These are phyloP conservation scores for Nakataea oryzae DNA, from an alignment of 2,329 filamentous ascomycete species.

Conservation along the genomic window DNA sequence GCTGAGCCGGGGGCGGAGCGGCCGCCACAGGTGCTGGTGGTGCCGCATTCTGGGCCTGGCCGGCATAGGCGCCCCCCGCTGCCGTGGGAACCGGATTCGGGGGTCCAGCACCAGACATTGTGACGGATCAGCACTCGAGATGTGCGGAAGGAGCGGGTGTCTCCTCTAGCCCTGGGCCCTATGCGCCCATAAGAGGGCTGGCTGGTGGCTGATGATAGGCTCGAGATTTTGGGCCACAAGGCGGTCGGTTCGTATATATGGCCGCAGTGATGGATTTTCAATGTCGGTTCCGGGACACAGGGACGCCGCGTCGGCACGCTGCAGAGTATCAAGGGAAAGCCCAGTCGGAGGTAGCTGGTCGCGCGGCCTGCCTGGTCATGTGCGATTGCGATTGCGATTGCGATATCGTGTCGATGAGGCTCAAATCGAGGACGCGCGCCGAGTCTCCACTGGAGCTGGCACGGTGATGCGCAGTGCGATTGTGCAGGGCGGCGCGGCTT, in stretches of 20 bases:
- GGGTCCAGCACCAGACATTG: neutral
- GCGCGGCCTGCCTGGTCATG: neutral
- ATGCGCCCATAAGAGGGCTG: neutral
- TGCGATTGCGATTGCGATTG: neutral
- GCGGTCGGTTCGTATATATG: neutral
- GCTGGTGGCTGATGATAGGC: too few relatives aligned
- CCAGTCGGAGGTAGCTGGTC: neutral
- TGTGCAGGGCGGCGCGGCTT: neutral
- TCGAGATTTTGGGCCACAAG: neutral
- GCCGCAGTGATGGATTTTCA: neutral
- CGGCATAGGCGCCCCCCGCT: conserved; percentile 15
- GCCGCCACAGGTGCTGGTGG: conserved; percentile 7
- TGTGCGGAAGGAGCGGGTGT: neutral
- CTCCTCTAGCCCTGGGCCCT: neutral
- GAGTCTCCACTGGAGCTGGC: neutral
- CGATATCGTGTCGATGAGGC: neutral
- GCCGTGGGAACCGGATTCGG: conserved; percentile 5
- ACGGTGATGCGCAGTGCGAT: neutral
- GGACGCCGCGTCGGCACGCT: neutral
- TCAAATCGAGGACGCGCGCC: neutral
- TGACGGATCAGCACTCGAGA: neutral
- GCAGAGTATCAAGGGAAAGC: neutral
- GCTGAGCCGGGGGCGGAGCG: conserved; percentile 9
- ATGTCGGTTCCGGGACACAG: too few relatives aligned
- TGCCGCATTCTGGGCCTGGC: conserved; percentile 10